phyloP scores from a whole-genome alignment of 2,329 filamentous ascomycete species.

The Fusarium mexicanum region DNA sequence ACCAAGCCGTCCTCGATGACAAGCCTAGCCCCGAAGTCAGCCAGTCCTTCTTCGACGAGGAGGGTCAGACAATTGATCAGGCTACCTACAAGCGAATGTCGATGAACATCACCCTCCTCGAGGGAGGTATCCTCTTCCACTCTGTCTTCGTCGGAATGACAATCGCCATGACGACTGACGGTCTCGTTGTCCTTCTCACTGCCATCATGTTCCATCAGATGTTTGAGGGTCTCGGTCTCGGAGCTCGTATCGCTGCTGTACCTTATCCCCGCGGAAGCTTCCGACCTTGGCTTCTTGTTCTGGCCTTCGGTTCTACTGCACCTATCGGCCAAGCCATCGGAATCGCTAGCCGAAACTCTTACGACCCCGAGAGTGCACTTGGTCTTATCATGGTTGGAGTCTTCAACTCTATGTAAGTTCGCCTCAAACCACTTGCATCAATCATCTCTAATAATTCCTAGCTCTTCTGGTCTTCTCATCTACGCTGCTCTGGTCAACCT shows the following conservation, averaged over 20 bases:
- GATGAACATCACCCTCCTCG: constrained; percentile 78
- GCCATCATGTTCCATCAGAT: constrained; percentile 79
- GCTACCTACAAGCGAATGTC: constrained; percentile 68
- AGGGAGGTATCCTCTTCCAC: constrained; percentile 83
- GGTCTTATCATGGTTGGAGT: constrained; percentile 71
- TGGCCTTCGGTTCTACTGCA: constrained; percentile 71
- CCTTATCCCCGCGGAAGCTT: constrained; percentile 65
- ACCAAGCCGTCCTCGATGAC: constrained; percentile 43
- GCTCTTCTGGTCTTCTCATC: constrained; percentile 68
- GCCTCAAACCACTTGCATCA: rapidly evolving
- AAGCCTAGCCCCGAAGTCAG: constrained; percentile 43
- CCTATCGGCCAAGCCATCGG: constrained; percentile 74
- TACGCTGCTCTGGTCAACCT: constrained; percentile 72
- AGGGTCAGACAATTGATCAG: constrained; percentile 57
- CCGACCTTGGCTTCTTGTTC: constrained; percentile 68
- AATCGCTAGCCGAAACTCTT: constrained; percentile 63
- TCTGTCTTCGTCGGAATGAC: constrained; percentile 81
- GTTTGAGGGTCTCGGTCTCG: constrained; percentile 75
- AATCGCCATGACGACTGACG: constrained; percentile 73
- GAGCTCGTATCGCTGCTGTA: constrained; percentile 75
- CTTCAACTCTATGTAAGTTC: constrained; percentile 70
- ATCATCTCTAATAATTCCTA: constrained; percentile 35
- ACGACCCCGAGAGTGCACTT: constrained; percentile 71
- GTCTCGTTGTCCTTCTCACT: constrained; percentile 72
- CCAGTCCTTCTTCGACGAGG: constrained; percentile 53